Evolutionary conservation across 371 early-diverging fungal species (phyloP), one percentile per base, ranked within the genome.

Genomic region (Synchytrium microbalum): DNA sequence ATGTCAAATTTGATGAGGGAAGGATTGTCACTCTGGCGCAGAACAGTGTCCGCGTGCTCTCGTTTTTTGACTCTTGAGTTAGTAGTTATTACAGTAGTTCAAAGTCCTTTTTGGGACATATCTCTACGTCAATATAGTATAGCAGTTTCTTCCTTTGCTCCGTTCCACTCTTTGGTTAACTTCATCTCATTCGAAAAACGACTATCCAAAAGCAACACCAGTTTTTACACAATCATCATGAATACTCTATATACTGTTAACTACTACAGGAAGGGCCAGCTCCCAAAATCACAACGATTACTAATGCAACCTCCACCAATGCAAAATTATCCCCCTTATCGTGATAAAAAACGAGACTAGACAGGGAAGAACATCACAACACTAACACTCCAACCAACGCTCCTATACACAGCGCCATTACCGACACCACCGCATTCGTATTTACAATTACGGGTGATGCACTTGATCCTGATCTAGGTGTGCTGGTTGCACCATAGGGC

Each of bases 1-100:
- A 38, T 10, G 5, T 38, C 10, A 38, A 10, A 19, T 38, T 38
- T 38, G 46, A 38, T 38, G 46, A 38, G 19, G 46, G 46, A 38
- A 5, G 46, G 10, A 38, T 38, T 38, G 46, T 38, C 46, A 38
- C 5, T 5, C 19, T 38, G 46, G 46, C 19, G 46, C 46, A 5
- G 19, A 38, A 19, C 19, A 38, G 46, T 38, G 19, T 38, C 46
- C 5, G 46, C 5, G 46, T 38, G 46, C 46, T 38, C 10, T 38
- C 46, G 46, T 38, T 38, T 38, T 38, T 38, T 38, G 46, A 38
- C 46, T 38, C 46, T n/a, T n/a, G n/a, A n/a, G n/a, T n/a, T n/a
- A n/a, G n/a, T n/a, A n/a, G n/a, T n/a, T n/a, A n/a, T n/a, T n/a
- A n/a, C n/a, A n/a, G n/a, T n/a, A n/a, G n/a, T n/a, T n/a, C n/a